A percentile compares a stretch with the other conserved stretches of the same genome.
These are phyloP conservation scores for Platanthera guangdongensis DNA, from an alignment of 106 monocot genomes.

Conservation along the genomic window DNA sequence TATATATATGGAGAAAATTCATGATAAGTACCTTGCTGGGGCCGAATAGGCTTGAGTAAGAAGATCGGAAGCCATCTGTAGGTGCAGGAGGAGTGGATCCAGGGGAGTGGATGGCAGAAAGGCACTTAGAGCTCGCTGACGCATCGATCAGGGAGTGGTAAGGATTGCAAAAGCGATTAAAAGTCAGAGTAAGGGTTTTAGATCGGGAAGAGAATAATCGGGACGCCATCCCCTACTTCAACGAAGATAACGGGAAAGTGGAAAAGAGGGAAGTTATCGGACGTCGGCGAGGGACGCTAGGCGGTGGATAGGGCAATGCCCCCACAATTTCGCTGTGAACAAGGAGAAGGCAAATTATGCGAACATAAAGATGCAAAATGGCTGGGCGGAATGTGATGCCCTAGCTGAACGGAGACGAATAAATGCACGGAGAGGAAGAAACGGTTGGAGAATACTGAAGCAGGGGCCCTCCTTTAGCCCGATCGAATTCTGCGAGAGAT, in stretches of 20 bases:
- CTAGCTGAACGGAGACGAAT: too few species aligned
- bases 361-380: too few species aligned
- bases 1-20: background rate
- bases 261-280: too few species aligned
- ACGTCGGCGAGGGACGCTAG: too few species aligned
- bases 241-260: background rate
- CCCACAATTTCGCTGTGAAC: too few species aligned
- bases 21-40: background rate
- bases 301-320: too few species aligned
- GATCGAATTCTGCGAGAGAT: too few species aligned
- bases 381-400: too few species aligned
- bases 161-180: background rate
- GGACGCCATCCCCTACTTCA: background rate
- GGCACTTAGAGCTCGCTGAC: background rate
- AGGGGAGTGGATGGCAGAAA: background rate
- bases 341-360: too few species aligned
- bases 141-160: background rate
- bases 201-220: background rate
- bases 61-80: background rate
- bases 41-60: background rate
- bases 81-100: background rate
- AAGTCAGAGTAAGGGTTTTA: background rate
- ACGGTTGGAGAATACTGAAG: too few species aligned
- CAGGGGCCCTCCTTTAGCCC: too few species aligned
- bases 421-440: too few species aligned